Evolutionary conservation across 306 rosid genomes (phyloP).

Genomic region (Prunus mume): DNA sequence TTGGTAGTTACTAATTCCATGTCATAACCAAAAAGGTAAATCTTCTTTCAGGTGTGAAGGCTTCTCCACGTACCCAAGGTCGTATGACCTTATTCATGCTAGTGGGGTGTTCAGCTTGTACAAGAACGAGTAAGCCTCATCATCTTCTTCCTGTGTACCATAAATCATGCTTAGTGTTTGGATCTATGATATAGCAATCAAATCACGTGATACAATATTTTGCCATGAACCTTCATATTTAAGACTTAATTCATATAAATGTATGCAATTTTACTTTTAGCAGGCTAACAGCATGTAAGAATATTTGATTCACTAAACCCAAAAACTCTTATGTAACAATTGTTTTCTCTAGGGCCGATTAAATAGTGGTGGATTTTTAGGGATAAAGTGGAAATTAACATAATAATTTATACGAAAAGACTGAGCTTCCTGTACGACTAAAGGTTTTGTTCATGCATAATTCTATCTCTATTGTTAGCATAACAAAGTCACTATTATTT

Average conservation of each 20-base stretch:
- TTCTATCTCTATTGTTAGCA: neutral
- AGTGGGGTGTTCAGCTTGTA: conserved; percentile 77
- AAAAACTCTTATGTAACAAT: neutral
- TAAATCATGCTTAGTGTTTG: neutral
- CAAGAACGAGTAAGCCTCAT: conserved; percentile 56
- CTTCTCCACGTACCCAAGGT: conserved; percentile 96
- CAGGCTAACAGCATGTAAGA: neutral
- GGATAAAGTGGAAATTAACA: neutral
- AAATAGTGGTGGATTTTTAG: neutral
- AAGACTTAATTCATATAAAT: neutral
- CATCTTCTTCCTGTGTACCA: conserved; percentile 23
- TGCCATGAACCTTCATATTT: neutral
- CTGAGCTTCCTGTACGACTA: neutral
- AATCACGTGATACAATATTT: neutral
- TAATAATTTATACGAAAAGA: neutral
- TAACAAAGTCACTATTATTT: neutral
- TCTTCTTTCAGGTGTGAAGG: conserved; percentile 84
- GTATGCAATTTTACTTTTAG: neutral
- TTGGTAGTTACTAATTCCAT: neutral
- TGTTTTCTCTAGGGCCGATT: neutral
- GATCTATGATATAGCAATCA: neutral
- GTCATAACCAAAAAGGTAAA: neutral
- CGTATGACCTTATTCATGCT: conserved; percentile 90
- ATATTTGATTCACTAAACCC: neutral
- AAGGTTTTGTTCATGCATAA: neutral